Conservation (phyloP, 306 rosid species). For the Castanospermum australe region DNA sequence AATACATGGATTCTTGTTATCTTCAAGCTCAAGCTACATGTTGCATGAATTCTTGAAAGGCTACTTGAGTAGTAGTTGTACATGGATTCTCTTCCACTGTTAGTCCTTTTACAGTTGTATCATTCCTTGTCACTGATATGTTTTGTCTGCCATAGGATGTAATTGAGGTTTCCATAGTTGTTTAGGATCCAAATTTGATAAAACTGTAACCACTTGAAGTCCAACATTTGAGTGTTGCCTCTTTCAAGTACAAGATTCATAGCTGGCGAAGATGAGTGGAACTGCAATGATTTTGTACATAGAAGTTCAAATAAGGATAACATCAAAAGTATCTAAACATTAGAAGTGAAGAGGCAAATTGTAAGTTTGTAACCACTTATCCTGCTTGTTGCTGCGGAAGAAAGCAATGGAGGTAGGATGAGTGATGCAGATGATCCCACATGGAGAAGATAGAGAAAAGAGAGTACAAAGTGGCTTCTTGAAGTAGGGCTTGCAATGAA, state of each 20-base stretch:
- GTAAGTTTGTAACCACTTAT: not conserved
- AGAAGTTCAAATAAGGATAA: not conserved
- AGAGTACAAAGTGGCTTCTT: accelerated
- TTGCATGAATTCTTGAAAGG: slow-evolving; percentile 50
- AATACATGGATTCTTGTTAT: slow-evolving; percentile 68
- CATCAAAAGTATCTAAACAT: no score
- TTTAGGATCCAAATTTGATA: not conserved
- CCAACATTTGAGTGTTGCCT: not conserved
- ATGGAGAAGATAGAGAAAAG: not conserved
- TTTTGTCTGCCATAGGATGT: not conserved
- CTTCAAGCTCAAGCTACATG: slow-evolving; percentile 76
- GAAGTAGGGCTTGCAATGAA: accelerated
- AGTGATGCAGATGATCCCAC: no score
- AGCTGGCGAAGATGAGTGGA: not conserved
- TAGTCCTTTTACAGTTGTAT: no score
- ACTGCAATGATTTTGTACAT: not conserved
- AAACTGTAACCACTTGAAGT: not conserved
- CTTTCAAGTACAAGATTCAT: not conserved
- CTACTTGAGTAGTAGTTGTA: no score
- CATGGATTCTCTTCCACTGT: no score
- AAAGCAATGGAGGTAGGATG: no score
- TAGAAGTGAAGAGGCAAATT: not conserved
- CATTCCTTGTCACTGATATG: not conserved
- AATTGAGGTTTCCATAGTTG: not conserved
- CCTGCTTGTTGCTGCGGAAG: not conserved